Base-by-base conservation (phyloP, 1,284 basidiomycete species). In the Boletus hoseneyae region DNA sequence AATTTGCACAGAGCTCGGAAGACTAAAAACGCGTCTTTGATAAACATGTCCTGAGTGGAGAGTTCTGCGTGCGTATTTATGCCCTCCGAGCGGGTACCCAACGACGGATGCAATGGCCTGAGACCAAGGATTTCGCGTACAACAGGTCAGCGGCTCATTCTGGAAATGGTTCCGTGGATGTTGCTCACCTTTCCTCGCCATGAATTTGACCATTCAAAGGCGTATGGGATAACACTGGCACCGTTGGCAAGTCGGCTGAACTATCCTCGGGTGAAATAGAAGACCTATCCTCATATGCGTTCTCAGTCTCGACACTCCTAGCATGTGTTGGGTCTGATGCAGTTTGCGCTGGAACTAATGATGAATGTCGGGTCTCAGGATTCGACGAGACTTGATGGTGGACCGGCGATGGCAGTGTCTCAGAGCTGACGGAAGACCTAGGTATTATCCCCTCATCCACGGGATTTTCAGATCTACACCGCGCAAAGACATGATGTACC, bases 21-120 rank as follows among this genome's bases (percentile, higher is more conserved):
- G 19, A 98, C 93, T 54, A 98, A 78, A 73, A 97, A 98, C 0
- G 95, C 93, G 63, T 98, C 95, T 67, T 97, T 97, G 64, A 96
- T 80, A 67, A 94, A 94, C 42, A 95, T 72, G 60, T 97, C 93
- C 44, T 88, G 79, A n/a, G 75, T 74, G 19, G 79, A 80, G 52
- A 89, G 64, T 29, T 62, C 66, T 39, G 47, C 29, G 13, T 43
- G 49, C 2, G 39, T 21, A 37, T 67, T 42, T 30, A 50, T 30
- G 48, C 49, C 47, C 42, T 64, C 59, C 21, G 43, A 18, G n/a
- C 3, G 44, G 8, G 39, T 33, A 42, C 58, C 57, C 32, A 48
- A 37, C 32, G 54, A 48, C 38, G 36, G 21, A 40, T 37, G 54
- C 19, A 43, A 38, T 32, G 59, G 37, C 44, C 48, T 55, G 30